A percentile compares a stretch with the other conserved stretches of the same genome.
phyloP scores from a whole-genome alignment of 192 early-diverging fungal species.

The Entomortierella lignicola region DNA sequence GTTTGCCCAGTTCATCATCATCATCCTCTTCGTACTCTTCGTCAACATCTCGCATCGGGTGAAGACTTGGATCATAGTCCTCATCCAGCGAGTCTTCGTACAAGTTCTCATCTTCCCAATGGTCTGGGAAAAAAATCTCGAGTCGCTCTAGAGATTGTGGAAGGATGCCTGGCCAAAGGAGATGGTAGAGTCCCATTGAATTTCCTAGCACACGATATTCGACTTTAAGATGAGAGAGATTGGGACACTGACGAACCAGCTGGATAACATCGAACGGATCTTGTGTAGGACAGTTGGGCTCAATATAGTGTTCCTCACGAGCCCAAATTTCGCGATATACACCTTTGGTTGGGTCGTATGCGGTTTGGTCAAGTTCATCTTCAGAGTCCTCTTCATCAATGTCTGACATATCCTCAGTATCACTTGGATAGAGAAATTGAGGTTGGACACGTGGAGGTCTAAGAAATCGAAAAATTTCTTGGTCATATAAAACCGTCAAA shows the following conservation, averaged over 20 bases:
- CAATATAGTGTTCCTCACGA: background rate
- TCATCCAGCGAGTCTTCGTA: constrained; percentile 7
- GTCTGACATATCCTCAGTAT: constrained; percentile 7
- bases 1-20: too few species aligned
- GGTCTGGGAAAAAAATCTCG: background rate
- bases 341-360: background rate
- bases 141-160: constrained; percentile 3
- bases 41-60: constrained; percentile 1
- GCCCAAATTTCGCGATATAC: background rate
- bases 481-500: background rate
- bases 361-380: background rate
- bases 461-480: background rate
- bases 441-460: background rate
- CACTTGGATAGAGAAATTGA: constrained; percentile 5
- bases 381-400: background rate
- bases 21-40: constrained; percentile 7
- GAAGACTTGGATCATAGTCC: background rate
- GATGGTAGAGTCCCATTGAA: background rate
- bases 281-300: background rate
- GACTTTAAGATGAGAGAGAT: background rate
- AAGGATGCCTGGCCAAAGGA: constrained; percentile 4
- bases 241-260: constrained; percentile 3
- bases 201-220: background rate
- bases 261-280: constrained; percentile 6
- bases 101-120: constrained; percentile 1